These are phyloP conservation scores for Phialemonium atrogriseum DNA, from an alignment of 2,329 filamentous ascomycete genomes.

Conservation along the genomic window DNA sequence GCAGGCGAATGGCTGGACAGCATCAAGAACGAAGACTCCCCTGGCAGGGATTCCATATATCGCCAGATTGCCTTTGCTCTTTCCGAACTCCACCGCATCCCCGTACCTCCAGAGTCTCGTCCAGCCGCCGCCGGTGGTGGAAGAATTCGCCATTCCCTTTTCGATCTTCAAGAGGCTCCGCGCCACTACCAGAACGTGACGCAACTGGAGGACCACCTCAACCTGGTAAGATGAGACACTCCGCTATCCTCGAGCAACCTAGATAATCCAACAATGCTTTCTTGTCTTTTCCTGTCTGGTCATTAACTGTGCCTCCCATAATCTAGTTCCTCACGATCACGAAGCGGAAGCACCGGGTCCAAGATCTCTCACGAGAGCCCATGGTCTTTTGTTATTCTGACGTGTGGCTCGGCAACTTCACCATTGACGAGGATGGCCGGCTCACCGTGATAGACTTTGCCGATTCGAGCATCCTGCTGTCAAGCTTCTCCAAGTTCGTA, in stretches of 20 bases:
- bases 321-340: constrained; percentile 5
- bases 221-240: constrained; percentile 10
- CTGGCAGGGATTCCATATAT: constrained; percentile 6
- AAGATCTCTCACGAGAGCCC: constrained; percentile 8
- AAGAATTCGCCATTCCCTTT: too few species aligned
- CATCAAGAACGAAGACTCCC: constrained; percentile 7
- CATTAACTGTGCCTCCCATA: neutral
- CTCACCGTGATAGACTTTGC: constrained; percentile 10
- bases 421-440: constrained; percentile 8
- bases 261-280: too few species aligned
- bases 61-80: constrained; percentile 9
- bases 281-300: too few species aligned
- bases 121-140: too few species aligned
- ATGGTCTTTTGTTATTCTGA: constrained; percentile 14
- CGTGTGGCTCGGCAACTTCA: constrained; percentile 10
- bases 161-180: constrained; percentile 6
- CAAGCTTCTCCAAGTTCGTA: constrained; percentile 9
- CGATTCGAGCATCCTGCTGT: constrained; percentile 11
- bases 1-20: constrained; percentile 4
- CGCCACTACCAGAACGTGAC: constrained; percentile 10
- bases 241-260: too few species aligned
- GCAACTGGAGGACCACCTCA: constrained; percentile 12
- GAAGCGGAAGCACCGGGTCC: constrained; percentile 4
- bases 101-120: too few species aligned
- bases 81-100: constrained; percentile 11